These are phyloP conservation scores for Plantago elongata DNA, from an alignment of 257 asterid species.

Conservation along the genomic window DNA sequence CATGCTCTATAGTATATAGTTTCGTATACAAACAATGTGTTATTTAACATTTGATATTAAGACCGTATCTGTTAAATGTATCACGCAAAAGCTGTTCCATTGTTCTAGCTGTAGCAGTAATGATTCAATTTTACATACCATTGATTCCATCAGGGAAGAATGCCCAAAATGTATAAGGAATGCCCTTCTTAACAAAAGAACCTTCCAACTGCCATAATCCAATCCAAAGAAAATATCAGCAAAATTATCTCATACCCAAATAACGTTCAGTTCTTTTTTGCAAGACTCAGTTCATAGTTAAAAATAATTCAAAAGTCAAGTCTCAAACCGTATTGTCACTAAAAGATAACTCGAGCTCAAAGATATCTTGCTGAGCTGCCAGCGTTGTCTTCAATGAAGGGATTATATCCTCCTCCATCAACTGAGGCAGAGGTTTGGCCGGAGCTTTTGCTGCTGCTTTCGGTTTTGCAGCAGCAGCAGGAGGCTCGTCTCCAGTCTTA, in stretches of 20 bases:
- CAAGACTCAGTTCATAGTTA: background rate
- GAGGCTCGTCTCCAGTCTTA: conserved; percentile 16
- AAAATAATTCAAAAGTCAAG: background rate
- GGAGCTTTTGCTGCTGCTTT: conserved; percentile 69
- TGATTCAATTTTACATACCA: conserved; percentile 32
- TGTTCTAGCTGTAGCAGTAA: no score
- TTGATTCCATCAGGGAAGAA: conserved; percentile 77
- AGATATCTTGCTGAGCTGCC: conserved; percentile 52
- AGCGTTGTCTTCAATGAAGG: conserved; percentile 58
- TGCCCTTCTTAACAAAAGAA: conserved; percentile 61
- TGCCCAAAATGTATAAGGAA: conserved; percentile 75
- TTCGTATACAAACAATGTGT: no score
- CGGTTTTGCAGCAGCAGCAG: conserved; percentile 28
- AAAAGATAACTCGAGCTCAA: conserved; percentile 50
- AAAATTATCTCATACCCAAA: background rate
- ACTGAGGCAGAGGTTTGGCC: conserved; percentile 53
- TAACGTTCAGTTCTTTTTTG: background rate
- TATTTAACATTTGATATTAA: no score
- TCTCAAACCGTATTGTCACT: conserved; percentile 47
- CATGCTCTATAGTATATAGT: no score
- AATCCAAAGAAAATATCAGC: conserved; percentile 1
- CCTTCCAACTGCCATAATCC: conserved; percentile 66
- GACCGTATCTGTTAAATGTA: no score
- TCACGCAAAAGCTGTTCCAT: no score
- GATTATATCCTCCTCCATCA: conserved; percentile 82